Percentiles rank a stretch among this genome's conserved stretches.
These are phyloP conservation scores for Hyphodiscus sp. DNA, from an alignment of 2,329 filamentous ascomycete species.

Conservation along the genomic window DNA sequence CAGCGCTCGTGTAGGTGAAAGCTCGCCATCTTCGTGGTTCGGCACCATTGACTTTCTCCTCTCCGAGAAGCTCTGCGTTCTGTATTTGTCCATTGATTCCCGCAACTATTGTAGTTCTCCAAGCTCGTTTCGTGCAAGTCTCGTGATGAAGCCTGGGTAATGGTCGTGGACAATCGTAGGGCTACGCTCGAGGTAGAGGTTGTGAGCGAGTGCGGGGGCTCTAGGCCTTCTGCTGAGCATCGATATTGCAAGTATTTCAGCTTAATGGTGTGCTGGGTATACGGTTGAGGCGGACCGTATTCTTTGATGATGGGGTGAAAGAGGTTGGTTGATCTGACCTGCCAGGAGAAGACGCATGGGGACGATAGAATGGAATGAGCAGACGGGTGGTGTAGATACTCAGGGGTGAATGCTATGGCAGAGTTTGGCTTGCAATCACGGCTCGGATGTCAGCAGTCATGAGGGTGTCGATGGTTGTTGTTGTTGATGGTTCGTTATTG, in stretches of 20 bases:
- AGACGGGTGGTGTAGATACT: not conserved
- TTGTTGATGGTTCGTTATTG: not conserved
- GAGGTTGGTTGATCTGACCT: not conserved
- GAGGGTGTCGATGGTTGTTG: not conserved
- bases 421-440: not conserved
- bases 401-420: not conserved
- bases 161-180: not conserved
- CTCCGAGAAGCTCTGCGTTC: constrained; percentile 54
- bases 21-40: constrained; percentile 40
- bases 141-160: not conserved
- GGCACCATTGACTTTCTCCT: constrained; percentile 51
- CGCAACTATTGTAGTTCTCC: not conserved
- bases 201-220: not conserved
- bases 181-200: not conserved
- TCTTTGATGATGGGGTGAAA: not conserved
- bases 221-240: not conserved
- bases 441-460: not conserved
- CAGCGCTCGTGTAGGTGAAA: constrained; percentile 33
- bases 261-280: not conserved
- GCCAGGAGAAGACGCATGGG: not conserved
- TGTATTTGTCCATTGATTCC: constrained; percentile 29
- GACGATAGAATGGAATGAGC: not conserved
- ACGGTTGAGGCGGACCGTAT: not conserved
- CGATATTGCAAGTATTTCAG: not conserved
- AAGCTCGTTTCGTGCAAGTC: not conserved